A percentile compares a stretch with the other conserved stretches of the same genome.
phyloP scores from a whole-genome alignment of 192 early-diverging fungal species.

The Rhizophlyctis rosea region DNA sequence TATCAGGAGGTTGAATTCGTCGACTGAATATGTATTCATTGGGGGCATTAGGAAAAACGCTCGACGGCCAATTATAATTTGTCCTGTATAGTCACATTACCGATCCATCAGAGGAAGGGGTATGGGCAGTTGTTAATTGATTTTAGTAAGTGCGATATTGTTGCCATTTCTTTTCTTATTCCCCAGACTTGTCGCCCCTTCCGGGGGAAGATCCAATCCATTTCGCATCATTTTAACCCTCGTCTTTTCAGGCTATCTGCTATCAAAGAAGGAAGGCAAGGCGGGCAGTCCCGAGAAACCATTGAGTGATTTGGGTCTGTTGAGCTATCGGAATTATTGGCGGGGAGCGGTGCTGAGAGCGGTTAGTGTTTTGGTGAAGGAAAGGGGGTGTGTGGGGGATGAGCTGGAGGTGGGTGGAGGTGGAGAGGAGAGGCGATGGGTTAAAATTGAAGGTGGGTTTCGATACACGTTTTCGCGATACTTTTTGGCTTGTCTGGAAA shows the following conservation, averaged over 20 bases:
- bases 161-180: too few relatives aligned
- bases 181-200: neutral
- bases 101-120: conserved; percentile 87
- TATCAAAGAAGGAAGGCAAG: conserved; percentile 72
- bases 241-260: conserved; percentile 68
- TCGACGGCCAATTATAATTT: conserved; percentile 86
- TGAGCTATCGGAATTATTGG: conserved; percentile 87
- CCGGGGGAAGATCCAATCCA: too few relatives aligned
- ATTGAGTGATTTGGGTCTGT: conserved; percentile 79
- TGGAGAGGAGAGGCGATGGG: too few relatives aligned
- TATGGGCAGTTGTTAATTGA: conserved; percentile 91
- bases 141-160: conserved; percentile 68
- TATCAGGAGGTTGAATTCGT: too few relatives aligned
- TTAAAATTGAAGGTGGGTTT: too few relatives aligned
- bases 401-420: too few relatives aligned
- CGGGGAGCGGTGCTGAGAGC: conserved; percentile 37
- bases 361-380: conserved; percentile 5
- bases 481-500: too few relatives aligned
- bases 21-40: too few relatives aligned
- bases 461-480: too few relatives aligned
- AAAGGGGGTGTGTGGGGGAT: too few relatives aligned
- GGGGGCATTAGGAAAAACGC: conserved; percentile 86
- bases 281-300: conserved; percentile 91
- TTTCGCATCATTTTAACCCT: too few relatives aligned
- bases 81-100: conserved; percentile 92